These are phyloP conservation scores for Stemphylium lycopersici DNA, from an alignment of 2,329 filamentous ascomycete genomes.

Conservation along the genomic window DNA sequence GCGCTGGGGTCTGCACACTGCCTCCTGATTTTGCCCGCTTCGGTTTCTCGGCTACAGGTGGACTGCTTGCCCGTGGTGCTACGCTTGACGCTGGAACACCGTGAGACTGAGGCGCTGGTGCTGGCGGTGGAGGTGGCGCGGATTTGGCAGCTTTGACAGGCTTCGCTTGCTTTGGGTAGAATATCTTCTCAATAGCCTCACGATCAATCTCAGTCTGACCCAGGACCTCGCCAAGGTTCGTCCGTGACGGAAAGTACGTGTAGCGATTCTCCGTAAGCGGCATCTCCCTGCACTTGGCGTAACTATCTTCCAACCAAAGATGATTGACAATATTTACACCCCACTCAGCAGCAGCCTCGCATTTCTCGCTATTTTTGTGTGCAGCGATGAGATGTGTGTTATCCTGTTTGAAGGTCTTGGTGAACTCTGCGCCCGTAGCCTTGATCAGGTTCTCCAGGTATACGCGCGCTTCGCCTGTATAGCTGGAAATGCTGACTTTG, in stretches of 20 bases:
- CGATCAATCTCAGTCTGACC: conserved; percentile 86
- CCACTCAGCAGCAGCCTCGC: conserved; percentile 90
- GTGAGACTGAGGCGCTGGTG: conserved; percentile 18
- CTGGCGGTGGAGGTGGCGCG: background rate
- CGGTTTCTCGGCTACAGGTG: conserved; percentile 31
- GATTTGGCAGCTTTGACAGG: conserved; percentile 29
- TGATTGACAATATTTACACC: conserved; percentile 89
- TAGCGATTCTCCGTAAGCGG: conserved; percentile 76
- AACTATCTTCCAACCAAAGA: conserved; percentile 96
- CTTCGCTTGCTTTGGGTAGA: conserved; percentile 53
- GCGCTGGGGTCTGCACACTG: conserved; percentile 59
- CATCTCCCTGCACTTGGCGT: conserved; percentile 82
- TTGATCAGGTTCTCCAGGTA: conserved; percentile 92
- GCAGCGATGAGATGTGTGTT: conserved; percentile 97
- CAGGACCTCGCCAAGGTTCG: conserved; percentile 90
- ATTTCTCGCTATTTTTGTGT: conserved; percentile 89
- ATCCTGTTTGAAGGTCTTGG: conserved; percentile 91
- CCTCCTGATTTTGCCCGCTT: conserved; percentile 34
- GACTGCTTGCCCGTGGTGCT: conserved; percentile 23
- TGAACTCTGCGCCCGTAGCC: conserved; percentile 85
- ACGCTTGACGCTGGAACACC: conserved; percentile 28
- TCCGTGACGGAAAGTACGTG: conserved; percentile 83
- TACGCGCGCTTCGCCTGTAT: conserved; percentile 88
- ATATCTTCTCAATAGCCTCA: conserved; percentile 72
- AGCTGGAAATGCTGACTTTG: conserved; percentile 92